Evolutionary conservation across 2,329 filamentous ascomycete species (phyloP).

Genomic region (Graphiopsis chlorocephala): DNA sequence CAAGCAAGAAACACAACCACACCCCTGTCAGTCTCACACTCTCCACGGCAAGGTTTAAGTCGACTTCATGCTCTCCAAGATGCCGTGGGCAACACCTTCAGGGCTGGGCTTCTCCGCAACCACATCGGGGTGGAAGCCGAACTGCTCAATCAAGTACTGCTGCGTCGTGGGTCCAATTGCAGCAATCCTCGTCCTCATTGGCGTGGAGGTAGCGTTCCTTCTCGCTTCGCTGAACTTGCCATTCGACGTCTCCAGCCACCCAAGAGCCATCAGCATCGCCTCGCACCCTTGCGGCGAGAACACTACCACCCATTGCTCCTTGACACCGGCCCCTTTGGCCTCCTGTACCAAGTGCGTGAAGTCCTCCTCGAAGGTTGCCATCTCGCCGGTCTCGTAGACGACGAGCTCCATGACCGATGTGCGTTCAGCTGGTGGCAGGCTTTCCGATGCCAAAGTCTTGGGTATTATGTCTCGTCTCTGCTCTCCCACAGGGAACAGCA

Average conservation of each 20-base stretch:
- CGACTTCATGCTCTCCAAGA: constrained; percentile 1
- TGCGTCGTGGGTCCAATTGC: constrained; percentile 94
- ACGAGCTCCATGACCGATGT: constrained; percentile 75
- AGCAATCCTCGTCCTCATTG: constrained; percentile 77
- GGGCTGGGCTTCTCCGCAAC: constrained; percentile 80
- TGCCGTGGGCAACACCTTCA: constrained; percentile 53
- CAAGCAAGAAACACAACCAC: neutral
- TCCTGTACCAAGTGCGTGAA: constrained; percentile 54
- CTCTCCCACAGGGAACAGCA: constrained; percentile 89
- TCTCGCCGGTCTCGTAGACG: constrained; percentile 82
- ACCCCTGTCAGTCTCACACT: neutral
- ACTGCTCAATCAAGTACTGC: constrained; percentile 64
- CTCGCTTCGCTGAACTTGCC: constrained; percentile 44
- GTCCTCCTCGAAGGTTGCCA: constrained; percentile 70
- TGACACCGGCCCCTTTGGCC: constrained; percentile 32
- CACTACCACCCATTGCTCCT: constrained; percentile 69
- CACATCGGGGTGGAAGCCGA: constrained; percentile 70
- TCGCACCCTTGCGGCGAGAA: constrained; percentile 63
- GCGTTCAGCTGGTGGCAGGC: constrained; percentile 48
- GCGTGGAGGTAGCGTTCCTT: constrained; percentile 80
- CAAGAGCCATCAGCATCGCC: constrained; percentile 56
- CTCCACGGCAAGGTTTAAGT: neutral
- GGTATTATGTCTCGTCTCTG: constrained; percentile 88
- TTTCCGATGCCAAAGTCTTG: constrained; percentile 64
- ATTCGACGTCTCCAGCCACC: constrained; percentile 42